A percentile compares a stretch with the other conserved stretches of the same genome.
Conservation (phyloP, 208 protist genomes). For the Trypanosoma mega region DNA sequence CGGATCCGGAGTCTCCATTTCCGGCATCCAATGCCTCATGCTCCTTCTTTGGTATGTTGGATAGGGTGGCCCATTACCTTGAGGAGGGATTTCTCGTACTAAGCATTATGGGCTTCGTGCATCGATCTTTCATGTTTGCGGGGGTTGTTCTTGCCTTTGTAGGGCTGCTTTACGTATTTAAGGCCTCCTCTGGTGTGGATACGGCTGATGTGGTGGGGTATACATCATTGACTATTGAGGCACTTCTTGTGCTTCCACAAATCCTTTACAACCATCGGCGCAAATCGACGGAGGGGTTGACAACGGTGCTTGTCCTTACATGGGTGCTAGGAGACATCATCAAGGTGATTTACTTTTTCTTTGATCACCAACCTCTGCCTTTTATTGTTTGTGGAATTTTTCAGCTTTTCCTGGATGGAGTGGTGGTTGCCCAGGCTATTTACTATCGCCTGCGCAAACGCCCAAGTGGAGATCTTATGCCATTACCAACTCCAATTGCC, state of each 20-base stretch:
- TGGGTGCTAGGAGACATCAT: conserved; percentile 70
- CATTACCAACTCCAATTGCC: too few species aligned
- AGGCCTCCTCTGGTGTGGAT: not conserved
- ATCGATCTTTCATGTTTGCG: too few species aligned
- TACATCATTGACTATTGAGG: conserved; percentile 57
- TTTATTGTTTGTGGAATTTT: conserved; percentile 71
- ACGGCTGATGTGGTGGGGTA: conserved; percentile 56
- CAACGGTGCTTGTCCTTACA: conserved; percentile 54
- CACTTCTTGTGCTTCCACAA: conserved; percentile 69
- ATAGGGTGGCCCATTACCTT: too few species aligned
- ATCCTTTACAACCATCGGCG: conserved; percentile 73
- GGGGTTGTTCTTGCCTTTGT: conserved; percentile 18
- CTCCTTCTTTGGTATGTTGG: too few species aligned
- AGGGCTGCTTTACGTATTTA: conserved; percentile 34
- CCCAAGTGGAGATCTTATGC: too few species aligned
- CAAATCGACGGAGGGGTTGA: conserved; percentile 59
- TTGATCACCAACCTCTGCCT: conserved; percentile 48
- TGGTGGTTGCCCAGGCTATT: conserved; percentile 63
- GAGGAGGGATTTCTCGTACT: too few species aligned
- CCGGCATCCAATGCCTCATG: too few species aligned
- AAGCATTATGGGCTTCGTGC: too few species aligned
- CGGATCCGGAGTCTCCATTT: too few species aligned
- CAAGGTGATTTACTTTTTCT: conserved; percentile 75
- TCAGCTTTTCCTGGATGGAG: conserved; percentile 56
- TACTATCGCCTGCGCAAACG: conserved; percentile 33